These are phyloP conservation scores for Aphanocladium album DNA, from an alignment of 2,329 filamentous ascomycete genomes.

Conservation along the genomic window DNA sequence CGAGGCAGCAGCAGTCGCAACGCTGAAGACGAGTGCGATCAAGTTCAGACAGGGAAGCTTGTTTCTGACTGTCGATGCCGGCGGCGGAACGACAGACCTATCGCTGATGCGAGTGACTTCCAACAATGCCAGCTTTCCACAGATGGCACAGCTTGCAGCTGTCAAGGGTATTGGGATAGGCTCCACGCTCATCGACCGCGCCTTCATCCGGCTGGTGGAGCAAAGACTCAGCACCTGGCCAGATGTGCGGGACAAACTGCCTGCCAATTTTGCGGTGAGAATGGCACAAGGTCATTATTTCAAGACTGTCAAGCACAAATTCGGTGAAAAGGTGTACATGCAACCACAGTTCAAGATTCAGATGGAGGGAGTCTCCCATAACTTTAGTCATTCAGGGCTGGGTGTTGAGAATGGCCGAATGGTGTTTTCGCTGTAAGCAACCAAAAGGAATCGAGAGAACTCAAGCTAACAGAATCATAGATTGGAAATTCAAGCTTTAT, in stretches of 20 bases:
- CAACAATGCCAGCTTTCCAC: constrained; percentile 22
- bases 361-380: constrained; percentile 38
- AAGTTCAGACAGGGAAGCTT: constrained; percentile 32
- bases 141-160: constrained; percentile 30
- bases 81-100: constrained; percentile 43
- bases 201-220: constrained; percentile 35
- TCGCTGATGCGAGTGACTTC: constrained; percentile 38
- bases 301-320: constrained; percentile 35
- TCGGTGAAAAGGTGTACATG: constrained; percentile 40
- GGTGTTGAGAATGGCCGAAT: constrained; percentile 37
- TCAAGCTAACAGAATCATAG: constrained; percentile 20
- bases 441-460: neutral
- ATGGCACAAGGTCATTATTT: constrained; percentile 36
- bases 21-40: constrained; percentile 37
- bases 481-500: constrained; percentile 38
- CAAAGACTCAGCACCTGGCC: constrained; percentile 31
- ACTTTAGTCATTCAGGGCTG: constrained; percentile 32
- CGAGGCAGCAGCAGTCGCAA: constrained; percentile 43
- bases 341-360: constrained; percentile 35
- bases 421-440: constrained; percentile 32
- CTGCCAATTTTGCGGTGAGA: constrained; percentile 30
- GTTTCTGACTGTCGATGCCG: constrained; percentile 41
- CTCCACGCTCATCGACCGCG: constrained; percentile 40
- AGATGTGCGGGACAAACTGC: constrained; percentile 29
- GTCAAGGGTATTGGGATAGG: constrained; percentile 44